These are phyloP conservation scores for Stachybotrys chlorohalonatus DNA, from an alignment of 2,329 filamentous ascomycete species.

Conservation along the genomic window DNA sequence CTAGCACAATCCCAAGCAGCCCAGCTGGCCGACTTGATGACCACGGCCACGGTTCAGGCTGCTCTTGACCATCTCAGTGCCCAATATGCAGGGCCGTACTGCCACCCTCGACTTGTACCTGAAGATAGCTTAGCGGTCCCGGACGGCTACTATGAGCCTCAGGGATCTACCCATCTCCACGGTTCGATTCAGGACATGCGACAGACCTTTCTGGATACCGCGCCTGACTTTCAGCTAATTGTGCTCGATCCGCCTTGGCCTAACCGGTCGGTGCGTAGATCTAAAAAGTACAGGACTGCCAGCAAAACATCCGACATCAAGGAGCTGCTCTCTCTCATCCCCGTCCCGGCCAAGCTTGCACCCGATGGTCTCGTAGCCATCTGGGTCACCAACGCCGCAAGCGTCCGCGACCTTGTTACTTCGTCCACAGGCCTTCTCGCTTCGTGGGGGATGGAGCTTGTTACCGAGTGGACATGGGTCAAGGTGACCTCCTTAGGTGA, in stretches of 20 bases:
- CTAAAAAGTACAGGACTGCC: conserved; percentile 41
- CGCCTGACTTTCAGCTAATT: conserved; percentile 55
- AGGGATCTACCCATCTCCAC: conserved; percentile 33
- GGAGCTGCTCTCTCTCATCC: conserved; percentile 41
- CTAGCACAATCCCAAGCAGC: conserved; percentile 29
- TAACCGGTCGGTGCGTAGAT: conserved; percentile 62
- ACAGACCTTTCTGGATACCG: conserved; percentile 27
- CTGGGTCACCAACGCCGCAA: conserved; percentile 69
- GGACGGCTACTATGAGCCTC: conserved; percentile 25
- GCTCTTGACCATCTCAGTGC: conserved; percentile 30
- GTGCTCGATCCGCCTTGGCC: conserved; percentile 76
- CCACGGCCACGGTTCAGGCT: conserved; percentile 31
- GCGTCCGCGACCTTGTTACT: conserved; percentile 45
- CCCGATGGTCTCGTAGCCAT: conserved; percentile 53
- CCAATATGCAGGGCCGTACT: conserved; percentile 34
- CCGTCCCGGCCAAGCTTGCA: conserved; percentile 45
- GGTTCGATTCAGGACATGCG: conserved; percentile 36
- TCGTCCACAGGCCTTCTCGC: conserved; percentile 49
- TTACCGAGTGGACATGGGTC: conserved; percentile 71
- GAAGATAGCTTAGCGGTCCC: conserved; percentile 3
- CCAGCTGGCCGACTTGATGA: conserved; percentile 47
- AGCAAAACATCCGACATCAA: conserved; percentile 35
- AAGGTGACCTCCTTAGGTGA: conserved; percentile 60
- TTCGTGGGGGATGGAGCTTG: conserved; percentile 54
- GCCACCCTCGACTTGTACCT: conserved; percentile 28